phyloP scores from a whole-genome alignment of 495 filamentous ascomycete species.

The Staphylotrichum longicolle region DNA sequence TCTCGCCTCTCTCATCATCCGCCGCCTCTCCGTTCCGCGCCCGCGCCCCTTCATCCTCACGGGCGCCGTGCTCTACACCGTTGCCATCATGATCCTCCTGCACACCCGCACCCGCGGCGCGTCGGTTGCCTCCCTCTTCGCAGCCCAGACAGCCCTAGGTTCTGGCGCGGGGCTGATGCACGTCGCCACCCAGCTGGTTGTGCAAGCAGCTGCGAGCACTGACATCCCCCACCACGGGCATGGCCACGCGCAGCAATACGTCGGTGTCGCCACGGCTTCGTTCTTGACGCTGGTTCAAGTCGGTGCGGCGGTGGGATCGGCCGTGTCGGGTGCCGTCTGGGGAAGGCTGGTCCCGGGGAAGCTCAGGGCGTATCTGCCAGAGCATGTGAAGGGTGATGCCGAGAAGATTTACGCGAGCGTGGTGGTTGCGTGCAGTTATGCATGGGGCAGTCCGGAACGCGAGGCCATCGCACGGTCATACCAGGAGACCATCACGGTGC shows the following conservation, averaged over 20 bases:
- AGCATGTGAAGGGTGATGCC: conserved; percentile 41
- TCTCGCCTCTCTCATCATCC: conserved; percentile 54
- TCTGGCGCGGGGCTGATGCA: conserved; percentile 58
- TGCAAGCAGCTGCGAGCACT: conserved; percentile 46
- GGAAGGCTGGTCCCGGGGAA: conserved; percentile 52
- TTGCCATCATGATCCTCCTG: conserved; percentile 64
- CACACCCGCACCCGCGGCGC: conserved; percentile 56
- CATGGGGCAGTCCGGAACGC: conserved; percentile 46
- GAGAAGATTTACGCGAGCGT: conserved; percentile 54
- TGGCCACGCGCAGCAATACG: conserved; percentile 38
- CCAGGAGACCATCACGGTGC: conserved; percentile 49
- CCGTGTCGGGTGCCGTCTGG: conserved; percentile 64
- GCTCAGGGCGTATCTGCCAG: conserved; percentile 55
- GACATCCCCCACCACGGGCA: neutral
- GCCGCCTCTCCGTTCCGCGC: conserved; percentile 39
- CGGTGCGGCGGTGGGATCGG: conserved; percentile 59
- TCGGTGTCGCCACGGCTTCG: conserved; percentile 61
- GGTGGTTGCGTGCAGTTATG: conserved; percentile 50
- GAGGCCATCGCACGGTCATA: conserved; percentile 55
- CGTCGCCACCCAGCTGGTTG: conserved; percentile 58
- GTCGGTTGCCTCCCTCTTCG: conserved; percentile 57
- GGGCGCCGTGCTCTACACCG: conserved; percentile 56
- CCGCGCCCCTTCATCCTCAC: conserved; percentile 41
- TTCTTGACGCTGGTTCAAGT: conserved; percentile 55
- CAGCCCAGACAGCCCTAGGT: conserved; percentile 69